Evolutionary conservation across 148 eudicot species (phyloP).

Genomic region (Rhododendron kiyosumense): DNA sequence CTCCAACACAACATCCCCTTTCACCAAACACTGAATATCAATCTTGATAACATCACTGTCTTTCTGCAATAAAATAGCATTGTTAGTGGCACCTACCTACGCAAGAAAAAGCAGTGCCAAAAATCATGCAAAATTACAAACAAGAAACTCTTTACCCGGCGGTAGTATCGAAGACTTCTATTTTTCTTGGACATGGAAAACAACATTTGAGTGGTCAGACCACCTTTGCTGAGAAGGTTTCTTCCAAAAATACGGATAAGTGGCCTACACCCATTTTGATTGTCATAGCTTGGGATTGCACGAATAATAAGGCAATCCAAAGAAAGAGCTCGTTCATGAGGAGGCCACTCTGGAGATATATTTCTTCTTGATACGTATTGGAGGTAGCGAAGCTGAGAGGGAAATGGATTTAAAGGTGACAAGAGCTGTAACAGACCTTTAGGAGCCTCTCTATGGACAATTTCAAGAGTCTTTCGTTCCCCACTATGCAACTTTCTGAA

Average conservation of each 20-base stretch:
- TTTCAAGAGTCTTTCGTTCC: constrained; percentile 84
- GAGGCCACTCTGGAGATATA: constrained; percentile 94
- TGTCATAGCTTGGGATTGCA: constrained; percentile 79
- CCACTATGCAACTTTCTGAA: constrained; percentile 79
- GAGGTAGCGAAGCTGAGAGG: constrained; percentile 94
- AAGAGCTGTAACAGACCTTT: constrained; percentile 78
- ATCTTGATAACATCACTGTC: constrained; percentile 95
- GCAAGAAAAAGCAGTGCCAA: constrained; percentile 5
- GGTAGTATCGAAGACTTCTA: constrained; percentile 71
- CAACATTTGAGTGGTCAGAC: constrained; percentile 80
- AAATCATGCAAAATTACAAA: neutral
- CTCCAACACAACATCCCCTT: constrained; percentile 97
- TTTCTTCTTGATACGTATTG: constrained; percentile 92
- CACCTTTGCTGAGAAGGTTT: constrained; percentile 79
- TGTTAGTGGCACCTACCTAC: constrained; percentile 13
- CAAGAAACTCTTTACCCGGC: constrained; percentile 44
- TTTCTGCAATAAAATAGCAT: constrained; percentile 50
- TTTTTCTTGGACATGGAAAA: constrained; percentile 85
- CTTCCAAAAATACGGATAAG: constrained; percentile 89
- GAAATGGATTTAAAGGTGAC: constrained; percentile 89
- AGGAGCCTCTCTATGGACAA: constrained; percentile 94
- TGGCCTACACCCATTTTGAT: constrained; percentile 83
- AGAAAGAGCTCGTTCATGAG: constrained; percentile 82
- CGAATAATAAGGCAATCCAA: constrained; percentile 94
- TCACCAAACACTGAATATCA: constrained; percentile 91